Evolutionary conservation across 768 basidiomycete genomes (phyloP).

Genomic region (Psilocybe tampanensis): DNA sequence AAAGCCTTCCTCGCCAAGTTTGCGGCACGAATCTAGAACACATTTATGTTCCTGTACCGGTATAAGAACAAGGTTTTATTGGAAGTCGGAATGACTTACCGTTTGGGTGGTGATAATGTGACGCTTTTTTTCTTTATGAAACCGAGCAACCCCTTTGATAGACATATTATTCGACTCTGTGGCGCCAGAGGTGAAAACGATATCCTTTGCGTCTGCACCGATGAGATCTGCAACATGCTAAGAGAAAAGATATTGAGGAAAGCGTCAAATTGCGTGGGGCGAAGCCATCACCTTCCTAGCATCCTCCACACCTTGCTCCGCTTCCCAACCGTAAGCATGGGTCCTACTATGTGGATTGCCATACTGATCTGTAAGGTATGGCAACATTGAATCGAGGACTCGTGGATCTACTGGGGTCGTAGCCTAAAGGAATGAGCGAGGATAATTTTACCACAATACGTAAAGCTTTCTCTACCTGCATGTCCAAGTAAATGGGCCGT

Average conservation of each 20-base stretch:
- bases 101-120: slow-evolving; percentile 97
- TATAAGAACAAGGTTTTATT: not conserved
- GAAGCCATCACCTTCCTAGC: slow-evolving; percentile 69
- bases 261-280: not conserved
- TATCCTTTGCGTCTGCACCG: slow-evolving; percentile 93
- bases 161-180: slow-evolving; percentile 98
- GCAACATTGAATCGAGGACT: slow-evolving; percentile 96
- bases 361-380: slow-evolving; percentile 92
- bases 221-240: slow-evolving; percentile 91
- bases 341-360: slow-evolving; percentile 99
- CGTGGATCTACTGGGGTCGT: slow-evolving; percentile 98
- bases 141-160: slow-evolving; percentile 95
- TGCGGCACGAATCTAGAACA: slow-evolving; percentile 96
- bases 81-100: slow-evolving; percentile 41
- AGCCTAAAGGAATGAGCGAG: slow-evolving; percentile 54
- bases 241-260: not conserved
- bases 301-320: slow-evolving; percentile 91
- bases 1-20: slow-evolving; percentile 94
- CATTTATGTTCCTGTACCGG: slow-evolving; percentile 93
- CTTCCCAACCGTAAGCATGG: slow-evolving; percentile 99
- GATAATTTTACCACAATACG: not conserved
- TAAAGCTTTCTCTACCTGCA: slow-evolving; percentile 67
- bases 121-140: slow-evolving; percentile 90
- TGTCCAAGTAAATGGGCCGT: slow-evolving; percentile 95
- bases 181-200: slow-evolving; percentile 96